These are phyloP conservation scores for Lodderomyces metapsilosis DNA, from an alignment of 1,139 yeast species.

Conservation along the genomic window DNA sequence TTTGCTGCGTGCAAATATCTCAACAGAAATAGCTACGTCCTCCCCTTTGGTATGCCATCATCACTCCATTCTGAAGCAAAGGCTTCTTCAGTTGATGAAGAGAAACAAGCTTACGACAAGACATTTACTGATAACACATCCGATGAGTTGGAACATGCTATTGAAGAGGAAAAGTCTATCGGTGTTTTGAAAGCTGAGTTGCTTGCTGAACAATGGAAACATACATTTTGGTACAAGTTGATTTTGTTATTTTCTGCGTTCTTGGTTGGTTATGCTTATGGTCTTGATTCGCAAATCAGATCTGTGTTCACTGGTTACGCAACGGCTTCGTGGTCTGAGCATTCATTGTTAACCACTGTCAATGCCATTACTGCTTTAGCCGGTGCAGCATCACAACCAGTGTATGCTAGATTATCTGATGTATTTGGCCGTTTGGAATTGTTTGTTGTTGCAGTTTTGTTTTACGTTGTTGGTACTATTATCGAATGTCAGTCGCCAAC, in stretches of 20 bases:
- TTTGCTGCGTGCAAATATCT: too few relatives aligned
- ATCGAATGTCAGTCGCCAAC: constrained; percentile 67
- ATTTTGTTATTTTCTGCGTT: constrained; percentile 52
- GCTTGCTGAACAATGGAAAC: constrained; percentile 28
- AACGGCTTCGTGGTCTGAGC: constrained; percentile 53
- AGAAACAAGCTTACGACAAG: constrained; percentile 1
- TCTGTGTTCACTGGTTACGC: constrained; percentile 52
- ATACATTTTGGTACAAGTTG: constrained; percentile 24
- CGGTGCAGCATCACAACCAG: constrained; percentile 71
- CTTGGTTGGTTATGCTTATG: constrained; percentile 62
- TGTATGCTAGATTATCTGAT: constrained; percentile 69
- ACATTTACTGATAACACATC: not conserved
- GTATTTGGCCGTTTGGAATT: constrained; percentile 67
- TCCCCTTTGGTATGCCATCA: too few relatives aligned
- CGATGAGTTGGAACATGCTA: constrained; percentile 6
- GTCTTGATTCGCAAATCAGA: constrained; percentile 60
- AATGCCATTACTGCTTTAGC: constrained; percentile 61
- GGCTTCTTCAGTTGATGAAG: constrained; percentile 5
- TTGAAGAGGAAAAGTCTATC: constrained; percentile 19
- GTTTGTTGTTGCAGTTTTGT: constrained; percentile 50
- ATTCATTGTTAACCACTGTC: constrained; percentile 64
- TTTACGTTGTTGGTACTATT: constrained; percentile 69
- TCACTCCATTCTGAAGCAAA: not conserved
- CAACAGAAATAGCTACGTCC: too few relatives aligned
- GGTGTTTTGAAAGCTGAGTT: constrained; percentile 38